Evolutionary conservation across 192 early-diverging fungal species (phyloP).

Genomic region (Lunasporangiospora selenospora): DNA sequence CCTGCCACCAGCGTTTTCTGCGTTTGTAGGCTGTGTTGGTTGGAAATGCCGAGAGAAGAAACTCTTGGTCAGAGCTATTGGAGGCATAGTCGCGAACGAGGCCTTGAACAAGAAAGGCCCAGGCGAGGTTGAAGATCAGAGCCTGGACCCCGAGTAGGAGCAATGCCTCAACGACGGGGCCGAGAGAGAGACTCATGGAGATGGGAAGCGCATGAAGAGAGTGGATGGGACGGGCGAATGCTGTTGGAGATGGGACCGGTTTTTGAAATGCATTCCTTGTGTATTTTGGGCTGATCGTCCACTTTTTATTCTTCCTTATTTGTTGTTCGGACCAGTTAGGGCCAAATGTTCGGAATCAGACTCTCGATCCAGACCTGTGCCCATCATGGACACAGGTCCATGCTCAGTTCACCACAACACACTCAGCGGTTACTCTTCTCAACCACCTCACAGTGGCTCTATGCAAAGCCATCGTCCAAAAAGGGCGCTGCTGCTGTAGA

Average conservation of each 20-base stretch:
- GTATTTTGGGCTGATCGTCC: too few relatives aligned
- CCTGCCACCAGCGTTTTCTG: conserved; percentile 54
- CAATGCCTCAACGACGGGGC: conserved; percentile 52
- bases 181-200: conserved; percentile 19
- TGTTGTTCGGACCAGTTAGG: too few relatives aligned
- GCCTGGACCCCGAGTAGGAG: conserved; percentile 67
- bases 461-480: conserved; percentile 31
- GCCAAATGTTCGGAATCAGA: too few relatives aligned
- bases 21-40: conserved; percentile 41
- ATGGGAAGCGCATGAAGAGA: too few relatives aligned
- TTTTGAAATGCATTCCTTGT: too few relatives aligned
- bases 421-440: conserved; percentile 27
- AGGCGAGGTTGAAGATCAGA: conserved; percentile 75
- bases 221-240: too few relatives aligned
- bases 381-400: too few relatives aligned
- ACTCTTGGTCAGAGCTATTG: conserved; percentile 46
- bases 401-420: not conserved
- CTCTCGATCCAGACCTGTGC: too few relatives aligned
- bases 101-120: conserved; percentile 71
- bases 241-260: too few relatives aligned
- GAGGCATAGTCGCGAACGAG: conserved; percentile 76
- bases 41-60: conserved; percentile 35
- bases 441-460: conserved; percentile 4
- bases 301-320: too few relatives aligned
- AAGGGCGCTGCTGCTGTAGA: conserved; percentile 49